These are phyloP conservation scores for Bretziella fagacearum DNA, from an alignment of 2,329 filamentous ascomycete species.

Conservation along the genomic window DNA sequence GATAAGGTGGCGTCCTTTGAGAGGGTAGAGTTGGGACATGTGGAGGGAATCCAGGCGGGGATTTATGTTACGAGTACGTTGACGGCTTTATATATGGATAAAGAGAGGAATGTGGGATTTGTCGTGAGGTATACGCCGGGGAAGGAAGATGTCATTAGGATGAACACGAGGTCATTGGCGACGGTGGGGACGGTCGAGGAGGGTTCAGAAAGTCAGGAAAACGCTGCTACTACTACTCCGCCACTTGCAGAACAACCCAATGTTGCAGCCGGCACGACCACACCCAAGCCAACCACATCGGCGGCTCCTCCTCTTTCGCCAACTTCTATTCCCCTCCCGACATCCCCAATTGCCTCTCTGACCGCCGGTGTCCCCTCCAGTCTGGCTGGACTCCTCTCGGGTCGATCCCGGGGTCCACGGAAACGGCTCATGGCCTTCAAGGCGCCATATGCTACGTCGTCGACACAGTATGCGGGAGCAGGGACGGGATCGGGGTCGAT, in stretches of 20 bases:
- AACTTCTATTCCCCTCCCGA: not conserved
- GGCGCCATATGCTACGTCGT: slow-evolving; percentile 34
- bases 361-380: slow-evolving; percentile 20
- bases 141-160: slow-evolving; percentile 52
- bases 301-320: not conserved
- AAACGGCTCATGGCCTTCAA: slow-evolving; percentile 36
- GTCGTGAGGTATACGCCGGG: slow-evolving; percentile 61
- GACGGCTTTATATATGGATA: slow-evolving; percentile 58
- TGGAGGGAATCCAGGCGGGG: slow-evolving; percentile 58
- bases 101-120: slow-evolving; percentile 66
- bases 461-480: slow-evolving; percentile 34
- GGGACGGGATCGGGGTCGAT: slow-evolving; percentile 25
- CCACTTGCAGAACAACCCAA: not conserved
- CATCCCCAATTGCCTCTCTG: slow-evolving; percentile 5
- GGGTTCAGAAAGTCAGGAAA: slow-evolving; percentile 15
- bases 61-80: slow-evolving; percentile 84
- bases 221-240: not conserved
- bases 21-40: slow-evolving; percentile 57
- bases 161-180: slow-evolving; percentile 71
- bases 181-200: slow-evolving; percentile 23
- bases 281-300: not conserved
- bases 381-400: slow-evolving; percentile 28
- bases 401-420: slow-evolving; percentile 21
- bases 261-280: not conserved
- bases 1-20: slow-evolving; percentile 93